Base-by-base conservation (phyloP, 2,329 filamentous ascomycete genomes). In the Cordyceps tenuipes region DNA sequence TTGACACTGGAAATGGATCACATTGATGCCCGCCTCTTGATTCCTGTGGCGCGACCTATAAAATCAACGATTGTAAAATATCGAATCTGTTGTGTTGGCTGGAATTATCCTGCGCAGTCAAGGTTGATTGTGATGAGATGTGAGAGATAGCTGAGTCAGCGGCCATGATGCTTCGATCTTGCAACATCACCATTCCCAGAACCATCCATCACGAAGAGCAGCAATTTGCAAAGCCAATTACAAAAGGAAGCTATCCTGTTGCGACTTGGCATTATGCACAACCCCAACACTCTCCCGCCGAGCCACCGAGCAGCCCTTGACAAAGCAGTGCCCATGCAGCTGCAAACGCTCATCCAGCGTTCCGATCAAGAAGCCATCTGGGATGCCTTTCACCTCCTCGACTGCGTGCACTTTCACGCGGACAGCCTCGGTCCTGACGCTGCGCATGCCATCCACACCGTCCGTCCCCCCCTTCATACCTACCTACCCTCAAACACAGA, bases 311-410 rank as follows among this genome's bases (percentile, higher is more conserved):
- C 46, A 19, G 39, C 26, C 8, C 41, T 59, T 23, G 43, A 53
- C 50, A 59, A 41, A 13, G 43, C 57, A 3, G 50, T 48, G n/a
- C 39, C 47, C 15, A 12, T 59, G 23, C 57, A 48, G 31, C 5
- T 53, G 26, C 49, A 43, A 43, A 46, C 43, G 21, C 43, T 50
- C 5, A 17, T 48, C 2, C 49, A 31, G 5, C 23, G 23, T 1
- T 12, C 23, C 26, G 41, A 59, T 1, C 8, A 15, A 5, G 57
- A 59, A 31, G 26, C 50, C 29, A 41, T 59, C 21, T 59, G 57
- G 57, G 57, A 59, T 10, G 19, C 23, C 10, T 59, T 53, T n/a
- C 39, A 59, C 19, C 39, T 59, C 12, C 57, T 59, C 26, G 57
- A 59, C 50, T 59, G 49, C 12, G 41, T 59, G 1, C 26, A 54